Evolutionary conservation across 2,329 filamentous ascomycete genomes (phyloP), one percentile per base, ranked within the genome.

Genomic region (Alternaria tenuissima): DNA sequence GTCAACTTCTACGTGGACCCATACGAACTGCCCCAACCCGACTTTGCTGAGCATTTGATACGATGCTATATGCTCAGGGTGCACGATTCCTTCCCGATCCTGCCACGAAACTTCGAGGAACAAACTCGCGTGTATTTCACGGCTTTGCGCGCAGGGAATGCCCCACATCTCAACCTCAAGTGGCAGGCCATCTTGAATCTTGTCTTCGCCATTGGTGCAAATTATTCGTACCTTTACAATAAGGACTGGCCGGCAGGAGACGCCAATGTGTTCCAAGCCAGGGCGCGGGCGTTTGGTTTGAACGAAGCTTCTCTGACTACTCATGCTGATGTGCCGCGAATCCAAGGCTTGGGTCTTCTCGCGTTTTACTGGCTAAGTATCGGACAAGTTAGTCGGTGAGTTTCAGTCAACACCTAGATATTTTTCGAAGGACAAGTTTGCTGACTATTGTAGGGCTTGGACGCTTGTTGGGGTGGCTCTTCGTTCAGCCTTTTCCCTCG

Each of bases 191-290:
- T 79, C 18, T 39, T 81, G 53, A 81, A 82, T 41, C 57, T 81
- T 26, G 73, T 81, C 2, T 80, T 81, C 55, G 80, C 80, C 4
- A 78, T 82, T n/a, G 79, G 75, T 5, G 75, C 79, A 38, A 76
- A 75, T 54, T 75, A 79, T 49, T 74, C 74, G n/a, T 70, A 77
- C 53, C 70, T 79, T 28, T 63, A 67, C n/a, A 66, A 75, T 44
- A 69, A 70, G 6, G 59, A 55, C 6, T 73, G 71, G 71, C 60
- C 53, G 51, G 67, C 52, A 4, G 68, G 73, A 32, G 78, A 80
- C 46, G 78, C 81, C 58, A 46, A 76, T 16, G 55, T 78, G 7
- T 81, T 80, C 57, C 79, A 80, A 55, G 71, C 76, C 18, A 65
- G 79, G n/a, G 80, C 79, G 30, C 65, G 75, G 26, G 57, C 68